Evolutionary conservation across 202 grass and related monocot species (phyloP), one percentile per base, ranked within the genome.

Genomic region (Eragrostis tef): DNA sequence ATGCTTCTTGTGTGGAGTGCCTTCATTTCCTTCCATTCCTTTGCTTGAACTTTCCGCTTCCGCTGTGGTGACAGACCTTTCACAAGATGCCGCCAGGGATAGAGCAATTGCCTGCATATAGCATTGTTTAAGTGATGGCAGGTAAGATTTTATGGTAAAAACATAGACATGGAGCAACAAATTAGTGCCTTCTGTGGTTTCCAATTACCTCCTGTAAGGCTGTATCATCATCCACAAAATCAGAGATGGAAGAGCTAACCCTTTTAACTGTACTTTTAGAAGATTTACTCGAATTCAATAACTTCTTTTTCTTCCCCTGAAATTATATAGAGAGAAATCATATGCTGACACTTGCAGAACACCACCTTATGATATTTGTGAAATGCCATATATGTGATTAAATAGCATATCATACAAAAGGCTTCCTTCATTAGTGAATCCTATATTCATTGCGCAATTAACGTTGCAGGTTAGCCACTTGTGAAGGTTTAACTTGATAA

Each of bases 101-200:
- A 98, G 87, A 80, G 88, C 90, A 86, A 95, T 95, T 12, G 96
- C 96, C 96, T 98, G 82, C 46, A 88, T 56, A 67, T 76, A 81
- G 42, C 57, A 67, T 47, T 34, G 51, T 49, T 87, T 45, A 77
- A 13, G 17, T 56, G 36, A 39, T 64, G 11, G 58, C 0, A 2
- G 22, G 9, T 61, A 61, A 24, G 16, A 44, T 36, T 36, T 39
- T 57, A 66, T 5, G 42, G 36, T 49, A 8, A 85, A 60, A 53
- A 75, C 20, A 51, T 59, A 63, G 7, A 39, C 34, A 39, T 5
- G 45, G 15, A 12, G 11, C 21, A 61, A 22, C 2, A 3, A 10
- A 9, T 42, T 51, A 82, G 17, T 7, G 41, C 29, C 54, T n/a
- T 63, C 58, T 24, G 19, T 71, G 39, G 57, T 59, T 69, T 31